phyloP scores from a whole-genome alignment of 257 asterid species.

The Przewalskia tangutica region DNA sequence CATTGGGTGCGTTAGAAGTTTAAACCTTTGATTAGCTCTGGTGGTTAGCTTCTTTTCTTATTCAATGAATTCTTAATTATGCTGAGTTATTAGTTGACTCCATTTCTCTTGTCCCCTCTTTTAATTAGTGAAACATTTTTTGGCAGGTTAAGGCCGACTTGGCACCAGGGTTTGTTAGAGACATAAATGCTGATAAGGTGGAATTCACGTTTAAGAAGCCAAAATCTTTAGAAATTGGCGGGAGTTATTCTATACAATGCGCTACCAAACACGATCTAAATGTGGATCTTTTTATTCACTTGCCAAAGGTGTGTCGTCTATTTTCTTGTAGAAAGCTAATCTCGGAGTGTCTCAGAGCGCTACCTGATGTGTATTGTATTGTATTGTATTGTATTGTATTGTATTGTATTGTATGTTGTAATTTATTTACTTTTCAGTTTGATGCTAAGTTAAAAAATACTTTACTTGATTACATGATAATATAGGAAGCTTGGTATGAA shows the following conservation, averaged over 20 bases:
- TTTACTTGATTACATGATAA: not conserved
- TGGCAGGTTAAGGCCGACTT: conserved; percentile 63
- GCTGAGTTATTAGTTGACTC: not conserved
- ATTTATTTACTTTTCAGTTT: not conserved
- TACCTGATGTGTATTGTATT: not conserved
- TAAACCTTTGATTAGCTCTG: too few relatives aligned
- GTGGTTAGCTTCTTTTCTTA: too few relatives aligned
- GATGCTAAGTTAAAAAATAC: not conserved
- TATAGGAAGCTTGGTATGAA: not conserved
- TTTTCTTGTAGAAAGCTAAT: not conserved
- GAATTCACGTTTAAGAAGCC: conserved; percentile 82
- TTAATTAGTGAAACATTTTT: conserved; percentile 9
- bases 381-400: too few relatives aligned
- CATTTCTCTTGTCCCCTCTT: not conserved
- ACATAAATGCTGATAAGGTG: conserved; percentile 79
- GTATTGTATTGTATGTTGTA: too few relatives aligned
- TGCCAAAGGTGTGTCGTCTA: conserved; percentile 65
- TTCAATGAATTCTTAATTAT: not conserved
- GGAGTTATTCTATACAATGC: conserved; percentile 71
- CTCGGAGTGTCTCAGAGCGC: not conserved
- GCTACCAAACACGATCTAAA: conserved; percentile 59
- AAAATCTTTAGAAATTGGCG: conserved; percentile 50
- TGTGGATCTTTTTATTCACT: conserved; percentile 62
- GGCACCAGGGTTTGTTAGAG: conserved; percentile 76
- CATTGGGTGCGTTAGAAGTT: not conserved